Evolutionary conservation across 2,329 filamentous ascomycete genomes (phyloP), one percentile per base, ranked within the genome.

Genomic region (Acrocalymma vagum): DNA sequence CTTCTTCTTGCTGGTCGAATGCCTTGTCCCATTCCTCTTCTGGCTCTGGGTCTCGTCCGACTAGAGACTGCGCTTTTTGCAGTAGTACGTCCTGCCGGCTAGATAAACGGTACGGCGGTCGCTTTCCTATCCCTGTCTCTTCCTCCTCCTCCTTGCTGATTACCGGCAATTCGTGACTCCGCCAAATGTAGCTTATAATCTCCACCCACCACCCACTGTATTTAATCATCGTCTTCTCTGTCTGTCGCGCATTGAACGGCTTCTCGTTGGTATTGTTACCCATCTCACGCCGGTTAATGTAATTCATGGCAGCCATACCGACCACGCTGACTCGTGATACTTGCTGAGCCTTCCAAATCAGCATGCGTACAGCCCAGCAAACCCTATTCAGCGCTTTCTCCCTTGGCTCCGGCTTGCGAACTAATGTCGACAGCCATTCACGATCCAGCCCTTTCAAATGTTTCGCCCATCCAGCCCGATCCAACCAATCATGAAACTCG

Each of bases 141-240:
- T 42, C 11, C 10, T 35, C 17, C 10, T 23, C 18, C 9, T 20
- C 4, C 8, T 10, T n/a, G 16, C 13, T 18, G n/a, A 27, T 20
- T 10, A 36, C 21, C 4, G 27, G 18, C 23, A 42, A 23, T 29
- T 34, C 21, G 24, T 46, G 23, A 6, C 28, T 46, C 14, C 27
- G 42, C 38, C n/a, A 46, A 22, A 46, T 40, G 23, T 40, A 45
- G 17, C 18, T 17, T 14, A 45, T 40, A 13, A 45, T 31, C 21
- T 40, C n/a, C 5, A 45, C 9, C 42, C 16, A 45, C 16, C 18
- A 15, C 4, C 22, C 27, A 15, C 42, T 36, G 26, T 46, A 46
- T 23, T 41, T 41, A 8, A 27, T 33, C n/a, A 46, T 46, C 3
- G 32, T 46, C 17, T 36, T 42, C 10, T 15, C 21, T 6, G 15